Evolutionary conservation across 345 rosid species (phyloP), one percentile per base, ranked within the genome.

Genomic region (Populus pruinosa): DNA sequence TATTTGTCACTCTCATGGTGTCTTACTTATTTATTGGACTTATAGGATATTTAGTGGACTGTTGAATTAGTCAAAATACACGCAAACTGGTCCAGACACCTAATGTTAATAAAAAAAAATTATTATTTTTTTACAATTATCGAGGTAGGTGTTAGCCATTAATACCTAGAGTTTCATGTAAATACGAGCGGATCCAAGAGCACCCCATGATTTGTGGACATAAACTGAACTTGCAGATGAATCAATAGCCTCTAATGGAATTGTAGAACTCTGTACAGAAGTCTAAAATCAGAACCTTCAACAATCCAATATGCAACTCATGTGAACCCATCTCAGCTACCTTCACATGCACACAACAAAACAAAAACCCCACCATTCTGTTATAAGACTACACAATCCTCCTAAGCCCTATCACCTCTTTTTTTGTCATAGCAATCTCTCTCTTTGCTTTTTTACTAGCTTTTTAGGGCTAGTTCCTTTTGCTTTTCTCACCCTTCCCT

Each of bases 291-390:
- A 6, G 36, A 36, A 66, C 53, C 55, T 17, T 17, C 68, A 39
- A 38, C 50, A 39, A 25, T 56, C 67, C 6, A 56, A 4, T 39
- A 59, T 17, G 23, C n/a, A 67, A 76, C 77, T 72, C 70, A 61
- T 56, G 70, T 55, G 71, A 73, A 65, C 69, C 63, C 72, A 23
- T 73, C 67, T 38, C 62, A 39, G 59, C 66, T 25, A 67, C 47
- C 74, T 68, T 77, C 78, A 81, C 81, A 69, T 77, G 84, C 53
- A 69, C 71, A 69, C 74, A 72, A 67, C 33, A 68, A 14, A 12
- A 56, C 75, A n/a, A 70, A 70, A 77, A 4, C 16, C 23, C 35
- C 80, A 56, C 69, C 43, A 12, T 4, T 47, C 50, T 47, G 13
- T 47, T 12, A 47, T 41, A 47, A 47, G 50, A 47, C 50, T 4